phyloP scores from a whole-genome alignment of 768 basidiomycete species.

The Grammothele lineata region DNA sequence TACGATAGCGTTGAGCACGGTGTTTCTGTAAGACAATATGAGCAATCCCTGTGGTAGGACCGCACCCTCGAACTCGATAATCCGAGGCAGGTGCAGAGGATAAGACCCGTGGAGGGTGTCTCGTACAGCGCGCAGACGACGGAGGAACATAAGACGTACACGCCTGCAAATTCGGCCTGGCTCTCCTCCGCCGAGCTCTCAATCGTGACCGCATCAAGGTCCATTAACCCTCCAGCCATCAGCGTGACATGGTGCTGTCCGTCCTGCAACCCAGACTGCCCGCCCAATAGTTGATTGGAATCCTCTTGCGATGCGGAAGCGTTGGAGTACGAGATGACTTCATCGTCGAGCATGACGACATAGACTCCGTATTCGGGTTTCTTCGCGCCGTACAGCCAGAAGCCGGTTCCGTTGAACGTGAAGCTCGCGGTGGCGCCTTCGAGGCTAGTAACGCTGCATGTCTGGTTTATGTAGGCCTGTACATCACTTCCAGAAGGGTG shows the following conservation, averaged over 20 bases:
- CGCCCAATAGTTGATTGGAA: slow-evolving; percentile 39
- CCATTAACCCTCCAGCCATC: slow-evolving; percentile 41
- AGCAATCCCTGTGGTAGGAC: no score
- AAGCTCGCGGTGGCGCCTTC: slow-evolving; percentile 48
- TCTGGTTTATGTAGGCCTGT: slow-evolving; percentile 41
- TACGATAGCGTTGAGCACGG: no score
- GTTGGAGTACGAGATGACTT: slow-evolving; percentile 30
- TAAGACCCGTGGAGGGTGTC: no score
- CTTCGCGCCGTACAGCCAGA: slow-evolving; percentile 46
- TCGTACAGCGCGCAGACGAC: no score
- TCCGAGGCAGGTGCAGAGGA: no score
- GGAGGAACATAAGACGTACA: no score
- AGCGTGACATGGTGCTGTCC: slow-evolving; percentile 46
- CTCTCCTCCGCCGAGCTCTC: slow-evolving; percentile 31
- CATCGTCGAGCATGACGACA: slow-evolving; percentile 41
- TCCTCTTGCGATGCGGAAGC: slow-evolving; percentile 28
- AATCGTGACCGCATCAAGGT: slow-evolving; percentile 48
- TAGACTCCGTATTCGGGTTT: slow-evolving; percentile 45
- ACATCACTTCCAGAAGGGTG: slow-evolving; percentile 38
- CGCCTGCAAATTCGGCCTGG: no score
- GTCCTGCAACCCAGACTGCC: slow-evolving; percentile 36
- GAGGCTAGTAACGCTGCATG: slow-evolving; percentile 40
- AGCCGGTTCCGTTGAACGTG: slow-evolving; percentile 50
- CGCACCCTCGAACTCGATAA: no score
- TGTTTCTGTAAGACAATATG: no score